Base-by-base conservation (phyloP, 805 yeast genomes). In the Babjeviella inositovora region DNA sequence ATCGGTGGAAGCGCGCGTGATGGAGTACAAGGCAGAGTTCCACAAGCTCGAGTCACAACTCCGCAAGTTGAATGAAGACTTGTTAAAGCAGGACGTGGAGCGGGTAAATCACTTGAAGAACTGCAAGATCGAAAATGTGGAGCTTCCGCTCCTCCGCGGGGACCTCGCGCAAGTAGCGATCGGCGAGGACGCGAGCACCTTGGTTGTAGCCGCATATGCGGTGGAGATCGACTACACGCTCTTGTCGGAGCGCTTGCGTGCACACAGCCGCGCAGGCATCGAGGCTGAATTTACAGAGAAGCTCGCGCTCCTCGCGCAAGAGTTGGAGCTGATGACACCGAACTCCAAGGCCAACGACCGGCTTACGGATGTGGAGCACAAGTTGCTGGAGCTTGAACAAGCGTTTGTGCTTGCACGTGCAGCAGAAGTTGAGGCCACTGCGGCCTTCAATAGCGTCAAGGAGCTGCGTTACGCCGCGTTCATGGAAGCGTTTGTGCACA, bases 331-430 rank as follows among this genome's bases (percentile, higher is more conserved):
- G 23, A 50, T 82, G 36, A 70, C 80, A 15, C 94, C 95, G n/a
- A 82, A 82, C 43, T 56, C 70, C 18, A 76, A 75, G 32, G 94
- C 95, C 0, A 50, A 64, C 15, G 92, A 79, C 24, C 60, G 94
- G 35, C 59, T 81, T 20, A 59, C 54, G 17, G 84, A 76, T 24
- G 79, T 76, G 6, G 71, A 75, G 31, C 53, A 43, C 5, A 67
- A 68, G 32, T 55, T 75, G 17, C 55, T 58, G 6, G 70, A 59
- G 6, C 58, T 72, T 22, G 92, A 77, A 27, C 47, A 54, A 11
- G 90, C 79, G 35, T 70, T 76, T 24, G 58, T 62, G 6, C 47
- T 45, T 17, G n/a, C n/a, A n/a, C n/a, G n/a, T n/a, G n/a, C n/a
- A n/a, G n/a, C n/a, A n/a, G n/a, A n/a, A n/a, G n/a, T n/a, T n/a